phyloP scores from a whole-genome alignment of 2,329 filamentous ascomycete genomes.

The Didymella arachidicola region DNA sequence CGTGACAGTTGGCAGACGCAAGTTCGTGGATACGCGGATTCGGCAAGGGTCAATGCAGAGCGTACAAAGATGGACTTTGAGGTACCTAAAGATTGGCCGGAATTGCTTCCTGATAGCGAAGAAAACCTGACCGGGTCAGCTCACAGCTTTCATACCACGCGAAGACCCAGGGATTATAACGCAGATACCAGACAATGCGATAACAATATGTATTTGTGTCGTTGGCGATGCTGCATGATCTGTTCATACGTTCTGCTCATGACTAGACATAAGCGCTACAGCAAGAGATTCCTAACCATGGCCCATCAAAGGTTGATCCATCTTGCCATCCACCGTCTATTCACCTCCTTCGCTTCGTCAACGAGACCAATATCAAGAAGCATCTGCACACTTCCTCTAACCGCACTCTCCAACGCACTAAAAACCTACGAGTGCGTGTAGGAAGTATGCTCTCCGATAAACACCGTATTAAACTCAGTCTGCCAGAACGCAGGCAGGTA shows the following conservation, averaged over 20 bases:
- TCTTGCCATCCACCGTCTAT: slow-evolving; percentile 70
- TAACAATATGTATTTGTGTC: neutral
- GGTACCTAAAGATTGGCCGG: neutral
- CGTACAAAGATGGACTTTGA: neutral
- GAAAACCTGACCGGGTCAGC: neutral
- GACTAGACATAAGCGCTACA: neutral
- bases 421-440: slow-evolving; percentile 74
- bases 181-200: neutral
- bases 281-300: neutral
- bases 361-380: slow-evolving; percentile 68
- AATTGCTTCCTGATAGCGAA: neutral
- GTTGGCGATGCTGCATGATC: neutral
- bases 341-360: slow-evolving; percentile 70
- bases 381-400: slow-evolving; percentile 68
- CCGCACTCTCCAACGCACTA: slow-evolving; percentile 68
- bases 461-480: slow-evolving; percentile 70
- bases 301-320: slow-evolving; percentile 57
- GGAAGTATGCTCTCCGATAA: slow-evolving; percentile 69
- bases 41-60: neutral
- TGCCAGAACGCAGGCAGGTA: slow-evolving; percentile 74
- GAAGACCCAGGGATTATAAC: neutral
- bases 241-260: neutral
- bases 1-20: neutral
- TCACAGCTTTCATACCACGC: neutral
- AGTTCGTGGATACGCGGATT: neutral